Evolutionary conservation across 495 filamentous ascomycete genomes (phyloP), one percentile per base, ranked within the genome.

Genomic region (Podospora pseudopauciseta): DNA sequence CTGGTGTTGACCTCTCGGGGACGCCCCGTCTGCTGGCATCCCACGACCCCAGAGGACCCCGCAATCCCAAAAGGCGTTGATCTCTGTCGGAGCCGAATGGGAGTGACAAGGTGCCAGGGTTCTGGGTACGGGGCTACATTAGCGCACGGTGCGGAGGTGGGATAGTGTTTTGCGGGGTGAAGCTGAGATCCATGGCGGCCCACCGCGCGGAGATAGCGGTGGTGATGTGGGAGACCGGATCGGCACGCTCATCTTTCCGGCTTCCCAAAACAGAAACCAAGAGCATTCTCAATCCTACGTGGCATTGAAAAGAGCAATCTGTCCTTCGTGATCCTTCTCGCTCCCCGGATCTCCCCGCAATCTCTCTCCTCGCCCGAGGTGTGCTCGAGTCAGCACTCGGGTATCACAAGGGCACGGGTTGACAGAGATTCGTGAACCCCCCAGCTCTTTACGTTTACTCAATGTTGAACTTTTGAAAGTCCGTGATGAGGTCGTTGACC

Each of bases 401-500:
- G 34, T 6, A 39, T 5, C 11, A 11, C 34, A 39, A 39, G 34
- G 34, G 6, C 34, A 39, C 34, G 34, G 34, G 34, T 23, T 23
- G 23, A 23, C 23, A 2, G 11, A 11, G 34, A 39, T 11, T 39
- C 34, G 34, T 1, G 3, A 39, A 39, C 34, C 34, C 39, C 9
- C 5, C 39, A 49, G 39, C 15, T 11, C 39, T 59, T 59, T 20
- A 62, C 18, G 26, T 27, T 55, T 67, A 72, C 11, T 68, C 72
- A 32, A 77, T 53, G 16, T 70, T 67, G 61, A 77, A 70, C 19
- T 65, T 69, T 28, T 74, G 68, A 20, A 75, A 77, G 26, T 67
- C 73, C 58, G 68, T 64, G n/a, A 77, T 77, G 15, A 77, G 62
- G 28, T 77, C 75, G 58, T 77, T 77, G 66, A 77, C 73, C 62